phyloP scores from a whole-genome alignment of 129 eudicot genomes.

The Tanacetum coccineum region DNA sequence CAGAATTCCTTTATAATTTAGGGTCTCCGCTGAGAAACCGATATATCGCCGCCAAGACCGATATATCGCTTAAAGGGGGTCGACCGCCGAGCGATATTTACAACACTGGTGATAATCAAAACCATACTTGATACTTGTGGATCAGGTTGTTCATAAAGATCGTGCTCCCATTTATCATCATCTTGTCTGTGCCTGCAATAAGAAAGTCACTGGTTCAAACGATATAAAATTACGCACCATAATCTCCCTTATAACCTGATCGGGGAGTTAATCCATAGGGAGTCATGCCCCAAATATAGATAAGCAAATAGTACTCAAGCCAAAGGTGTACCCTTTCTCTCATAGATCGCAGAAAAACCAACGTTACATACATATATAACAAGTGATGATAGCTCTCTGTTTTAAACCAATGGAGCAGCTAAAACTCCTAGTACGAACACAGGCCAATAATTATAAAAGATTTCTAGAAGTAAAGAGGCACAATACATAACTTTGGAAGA shows the following conservation, averaged over 20 bases:
- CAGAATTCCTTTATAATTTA: too few species aligned
- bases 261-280: background rate
- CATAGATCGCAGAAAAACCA: background rate
- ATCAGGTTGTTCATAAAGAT: constrained; percentile 58
- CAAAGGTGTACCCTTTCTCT: background rate
- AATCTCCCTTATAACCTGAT: constrained; percentile 5
- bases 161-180: constrained; percentile 94
- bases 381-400: background rate
- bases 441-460: too few species aligned
- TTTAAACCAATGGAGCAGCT: background rate
- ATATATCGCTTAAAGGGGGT: too few species aligned
- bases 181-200: constrained; percentile 81
- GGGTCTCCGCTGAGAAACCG: too few species aligned
- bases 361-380: background rate
- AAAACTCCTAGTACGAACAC: background rate
- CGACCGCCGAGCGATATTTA: too few species aligned
- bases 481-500: too few species aligned
- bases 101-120: constrained; percentile 17
- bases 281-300: background rate
- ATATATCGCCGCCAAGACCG: too few species aligned
- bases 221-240: background rate
- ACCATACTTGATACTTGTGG: constrained; percentile 68
- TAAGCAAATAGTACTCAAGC: background rate
- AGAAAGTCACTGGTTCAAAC: constrained; percentile 19
- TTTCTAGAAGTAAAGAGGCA: too few species aligned